Conservation (phyloP, 2,329 filamentous ascomycete genomes). For the Harringtonia lauricola region DNA sequence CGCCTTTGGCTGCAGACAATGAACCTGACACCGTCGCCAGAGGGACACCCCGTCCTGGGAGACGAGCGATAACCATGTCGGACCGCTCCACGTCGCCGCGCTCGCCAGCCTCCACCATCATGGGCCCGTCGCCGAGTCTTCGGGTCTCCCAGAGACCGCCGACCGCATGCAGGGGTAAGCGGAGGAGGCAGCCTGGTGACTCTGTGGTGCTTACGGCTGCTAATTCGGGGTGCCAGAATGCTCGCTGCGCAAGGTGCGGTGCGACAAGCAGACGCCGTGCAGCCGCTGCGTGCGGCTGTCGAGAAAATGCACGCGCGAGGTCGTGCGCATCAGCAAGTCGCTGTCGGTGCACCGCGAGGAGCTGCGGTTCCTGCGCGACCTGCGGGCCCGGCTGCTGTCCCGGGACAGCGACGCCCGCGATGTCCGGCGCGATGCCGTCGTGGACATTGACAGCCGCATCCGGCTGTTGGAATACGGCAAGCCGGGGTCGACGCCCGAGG, state of each 20-base stretch:
- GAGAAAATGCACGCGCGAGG: constrained; percentile 7
- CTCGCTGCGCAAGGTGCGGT: constrained; percentile 7
- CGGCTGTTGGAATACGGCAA: constrained; percentile 8
- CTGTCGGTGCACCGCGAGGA: constrained; percentile 8
- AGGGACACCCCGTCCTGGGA: no score
- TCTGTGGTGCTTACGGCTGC: not conserved
- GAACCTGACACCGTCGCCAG: no score
- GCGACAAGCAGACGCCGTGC: constrained; percentile 9
- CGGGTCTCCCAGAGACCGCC: constrained; percentile 9
- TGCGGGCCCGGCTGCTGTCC: constrained; percentile 1
- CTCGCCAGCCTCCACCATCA: no score
- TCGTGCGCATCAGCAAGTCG: constrained; percentile 9
- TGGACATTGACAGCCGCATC: constrained; percentile 7
- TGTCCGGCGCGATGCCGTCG: not conserved
- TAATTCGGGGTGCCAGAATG: constrained; percentile 3
- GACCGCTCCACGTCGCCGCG: no score
- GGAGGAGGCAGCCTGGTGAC: not conserved
- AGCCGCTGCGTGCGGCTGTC: constrained; percentile 7
- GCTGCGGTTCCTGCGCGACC: constrained; percentile 4
- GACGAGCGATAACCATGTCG: no score
- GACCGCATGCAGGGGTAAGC: constrained; percentile 6
- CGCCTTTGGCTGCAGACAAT: no score
- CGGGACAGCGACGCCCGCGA: not conserved
- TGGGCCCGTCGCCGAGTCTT: no score
- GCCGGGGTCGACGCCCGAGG: not conserved